Percentiles rank a stretch among this genome's conserved stretches.
Evolutionary conservation across 202 grass and related monocot genomes (phyloP).

Genomic region (Carex arenaria): DNA sequence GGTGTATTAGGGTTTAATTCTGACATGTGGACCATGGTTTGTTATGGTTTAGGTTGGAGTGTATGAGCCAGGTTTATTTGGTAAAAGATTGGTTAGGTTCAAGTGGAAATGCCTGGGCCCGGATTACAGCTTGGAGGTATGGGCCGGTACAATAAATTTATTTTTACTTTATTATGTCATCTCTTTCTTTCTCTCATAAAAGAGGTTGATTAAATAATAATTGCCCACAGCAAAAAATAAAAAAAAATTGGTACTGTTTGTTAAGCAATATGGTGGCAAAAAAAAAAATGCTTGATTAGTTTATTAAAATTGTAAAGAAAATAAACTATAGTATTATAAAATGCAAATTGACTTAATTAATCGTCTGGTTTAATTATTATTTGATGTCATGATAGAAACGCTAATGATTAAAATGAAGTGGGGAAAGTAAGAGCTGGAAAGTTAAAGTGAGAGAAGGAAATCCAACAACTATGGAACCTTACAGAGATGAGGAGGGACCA

Average conservation of each 20-base stretch:
- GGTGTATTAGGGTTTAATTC: background rate
- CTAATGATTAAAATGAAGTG: slow-evolving; percentile 2
- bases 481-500: background rate
- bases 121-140: slow-evolving; percentile 16
- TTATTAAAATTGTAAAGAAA: background rate
- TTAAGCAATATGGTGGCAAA: background rate
- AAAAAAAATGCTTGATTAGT: background rate
- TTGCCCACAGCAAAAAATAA: background rate
- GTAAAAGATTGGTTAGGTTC: background rate
- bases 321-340: background rate
- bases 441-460: background rate
- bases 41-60: background rate
- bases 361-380: background rate
- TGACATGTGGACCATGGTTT: background rate
- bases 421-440: background rate
- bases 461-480: background rate
- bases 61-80: background rate
- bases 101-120: slow-evolving; percentile 15
- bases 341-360: background rate
- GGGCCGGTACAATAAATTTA: background rate
- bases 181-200: background rate
- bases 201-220: background rate
- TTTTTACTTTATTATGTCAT: background rate
- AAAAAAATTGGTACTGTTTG: background rate
- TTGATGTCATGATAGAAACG: background rate